These are phyloP conservation scores for Penicillium sp. DNA, from an alignment of 2,329 filamentous ascomycete species.

Conservation along the genomic window DNA sequence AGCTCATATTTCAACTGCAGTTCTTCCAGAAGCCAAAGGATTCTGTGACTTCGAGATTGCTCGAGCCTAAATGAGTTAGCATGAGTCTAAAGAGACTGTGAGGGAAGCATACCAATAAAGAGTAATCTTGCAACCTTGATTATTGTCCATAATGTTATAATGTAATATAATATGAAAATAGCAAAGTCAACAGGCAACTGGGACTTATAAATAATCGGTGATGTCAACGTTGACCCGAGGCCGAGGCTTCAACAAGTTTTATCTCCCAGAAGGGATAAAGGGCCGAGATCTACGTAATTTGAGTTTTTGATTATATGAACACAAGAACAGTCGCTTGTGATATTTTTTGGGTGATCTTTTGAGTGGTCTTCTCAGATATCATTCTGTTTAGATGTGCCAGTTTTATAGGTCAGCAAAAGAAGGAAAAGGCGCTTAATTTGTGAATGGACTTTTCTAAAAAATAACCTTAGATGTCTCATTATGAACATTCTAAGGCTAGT, in stretches of 20 bases:
- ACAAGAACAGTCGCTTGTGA: too few relatives aligned
- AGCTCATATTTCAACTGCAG: slow-evolving; percentile 76
- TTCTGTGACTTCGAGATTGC: slow-evolving; percentile 75
- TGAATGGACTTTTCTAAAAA: too few relatives aligned
- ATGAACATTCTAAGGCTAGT: too few relatives aligned
- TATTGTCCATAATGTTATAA: slow-evolving; percentile 18
- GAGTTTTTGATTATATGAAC: too few relatives aligned
- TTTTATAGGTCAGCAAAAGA: too few relatives aligned
- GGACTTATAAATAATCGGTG: background rate
- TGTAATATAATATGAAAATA: background rate
- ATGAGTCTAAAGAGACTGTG: background rate
- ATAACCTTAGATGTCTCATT: too few relatives aligned
- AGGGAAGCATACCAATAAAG: slow-evolving; percentile 58
- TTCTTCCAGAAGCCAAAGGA: slow-evolving; percentile 83
- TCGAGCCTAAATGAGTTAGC: slow-evolving; percentile 63
- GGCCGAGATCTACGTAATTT: background rate
- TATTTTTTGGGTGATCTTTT: too few relatives aligned
- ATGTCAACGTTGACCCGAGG: slow-evolving; percentile 5
- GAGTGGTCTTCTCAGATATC: too few relatives aligned
- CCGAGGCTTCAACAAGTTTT: background rate
- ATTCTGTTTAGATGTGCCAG: too few relatives aligned
- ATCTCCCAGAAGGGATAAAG: background rate
- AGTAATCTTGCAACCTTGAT: slow-evolving; percentile 53
- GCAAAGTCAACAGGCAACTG: too few relatives aligned
- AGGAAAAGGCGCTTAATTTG: too few relatives aligned